Evolutionary conservation across 495 filamentous ascomycete genomes (phyloP).

Genomic region (Penicillium angulare): DNA sequence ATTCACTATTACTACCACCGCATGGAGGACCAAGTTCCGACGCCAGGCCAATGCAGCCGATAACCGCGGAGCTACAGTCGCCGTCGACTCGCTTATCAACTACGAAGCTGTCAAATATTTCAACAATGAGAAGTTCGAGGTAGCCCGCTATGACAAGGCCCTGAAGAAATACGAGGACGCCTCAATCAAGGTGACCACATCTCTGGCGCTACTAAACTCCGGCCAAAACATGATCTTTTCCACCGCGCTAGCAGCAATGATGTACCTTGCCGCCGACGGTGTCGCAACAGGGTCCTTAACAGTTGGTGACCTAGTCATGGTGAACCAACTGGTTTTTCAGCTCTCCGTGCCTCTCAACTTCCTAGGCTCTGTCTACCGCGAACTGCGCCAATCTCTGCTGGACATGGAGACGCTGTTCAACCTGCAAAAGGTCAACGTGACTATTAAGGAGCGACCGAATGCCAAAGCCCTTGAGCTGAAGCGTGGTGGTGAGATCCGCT

Average conservation of each 20-base stretch:
- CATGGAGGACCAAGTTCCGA: constrained; percentile 95
- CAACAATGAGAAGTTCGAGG: constrained; percentile 96
- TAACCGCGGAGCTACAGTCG: constrained; percentile 91
- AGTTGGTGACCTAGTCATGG: constrained; percentile 96
- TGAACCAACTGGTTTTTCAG: constrained; percentile 98
- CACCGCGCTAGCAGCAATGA: constrained; percentile 92
- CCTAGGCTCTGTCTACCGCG: constrained; percentile 91
- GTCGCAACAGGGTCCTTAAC: constrained; percentile 78
- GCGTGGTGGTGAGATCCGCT: constrained; percentile 82
- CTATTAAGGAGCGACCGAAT: constrained; percentile 70
- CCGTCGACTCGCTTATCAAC: constrained; percentile 95
- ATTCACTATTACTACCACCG: constrained; percentile 92
- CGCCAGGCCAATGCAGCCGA: constrained; percentile 94
- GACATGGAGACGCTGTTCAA: constrained; percentile 99
- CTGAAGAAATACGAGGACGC: constrained; percentile 85
- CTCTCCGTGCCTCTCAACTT: constrained; percentile 96
- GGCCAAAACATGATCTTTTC: constrained; percentile 99
- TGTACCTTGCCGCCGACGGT: constrained; percentile 90
- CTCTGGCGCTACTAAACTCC: constrained; percentile 87
- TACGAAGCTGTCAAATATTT: constrained; percentile 99
- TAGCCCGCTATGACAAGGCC: constrained; percentile 84
- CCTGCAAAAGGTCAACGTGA: constrained; percentile 95
- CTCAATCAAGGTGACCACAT: constrained; percentile 95
- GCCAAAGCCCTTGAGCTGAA: constrained; percentile 69
- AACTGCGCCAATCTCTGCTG: constrained; percentile 87